Percentiles rank a stretch among this genome's conserved stretches.
phyloP scores from a whole-genome alignment of 129 eudicot genomes.

The Tagetes patula region DNA sequence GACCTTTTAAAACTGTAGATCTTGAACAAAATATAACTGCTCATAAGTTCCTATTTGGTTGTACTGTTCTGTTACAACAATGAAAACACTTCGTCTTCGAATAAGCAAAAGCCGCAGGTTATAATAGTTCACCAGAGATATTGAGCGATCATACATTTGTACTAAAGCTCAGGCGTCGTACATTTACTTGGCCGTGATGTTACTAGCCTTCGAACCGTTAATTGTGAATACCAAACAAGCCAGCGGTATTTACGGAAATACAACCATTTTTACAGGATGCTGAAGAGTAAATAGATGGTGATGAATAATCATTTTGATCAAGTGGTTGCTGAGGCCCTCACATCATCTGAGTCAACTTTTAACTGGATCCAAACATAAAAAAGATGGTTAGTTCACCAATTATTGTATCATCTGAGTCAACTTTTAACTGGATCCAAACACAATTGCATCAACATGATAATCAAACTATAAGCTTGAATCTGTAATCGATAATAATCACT shows the following conservation, averaged over 20 bases:
- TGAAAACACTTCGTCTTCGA: not conserved
- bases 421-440: constrained; percentile 55
- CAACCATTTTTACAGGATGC: not conserved
- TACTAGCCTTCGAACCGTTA: not conserved
- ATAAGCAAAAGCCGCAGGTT: not conserved
- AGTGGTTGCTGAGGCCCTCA: constrained; percentile 34
- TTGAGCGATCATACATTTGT: not conserved
- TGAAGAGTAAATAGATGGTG: not conserved
- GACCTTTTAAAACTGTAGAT: not conserved
- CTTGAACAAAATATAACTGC: not conserved
- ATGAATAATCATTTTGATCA: constrained; percentile 10
- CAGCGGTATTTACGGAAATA: not conserved
- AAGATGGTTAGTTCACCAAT: constrained; percentile 10
- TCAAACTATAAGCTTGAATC: no score
- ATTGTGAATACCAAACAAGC: not conserved
- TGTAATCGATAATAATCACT: no score
- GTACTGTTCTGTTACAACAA: not conserved
- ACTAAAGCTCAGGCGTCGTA: not conserved
- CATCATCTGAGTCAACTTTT: constrained; percentile 80
- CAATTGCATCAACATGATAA: not conserved
- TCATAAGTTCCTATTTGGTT: not conserved
- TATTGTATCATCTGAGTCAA: constrained; percentile 65
- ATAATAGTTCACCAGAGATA: not conserved
- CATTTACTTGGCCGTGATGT: not conserved
- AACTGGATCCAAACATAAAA: constrained; percentile 45